A percentile compares a stretch with the other conserved stretches of the same genome.
phyloP scores from a whole-genome alignment of 306 rosid genomes.

The Prinsepia uniflora region DNA sequence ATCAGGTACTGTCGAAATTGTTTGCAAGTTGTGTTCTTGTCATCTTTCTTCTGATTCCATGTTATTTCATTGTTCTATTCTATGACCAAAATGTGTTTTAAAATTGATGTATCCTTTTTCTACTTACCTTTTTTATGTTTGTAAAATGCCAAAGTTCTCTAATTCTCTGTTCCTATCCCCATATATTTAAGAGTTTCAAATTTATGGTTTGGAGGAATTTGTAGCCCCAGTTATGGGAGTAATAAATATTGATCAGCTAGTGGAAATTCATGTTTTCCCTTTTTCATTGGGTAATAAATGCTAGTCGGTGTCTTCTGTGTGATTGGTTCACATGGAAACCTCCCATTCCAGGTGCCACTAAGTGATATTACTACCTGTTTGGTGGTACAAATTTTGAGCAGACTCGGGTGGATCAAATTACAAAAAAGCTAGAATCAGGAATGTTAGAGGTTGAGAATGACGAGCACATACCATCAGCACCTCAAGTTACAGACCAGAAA shows the following conservation, averaged over 20 bases:
- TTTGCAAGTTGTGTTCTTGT: slow-evolving; percentile 20
- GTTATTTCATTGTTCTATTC: neutral
- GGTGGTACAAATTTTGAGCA: slow-evolving; percentile 58
- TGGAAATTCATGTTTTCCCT: slow-evolving; percentile 33
- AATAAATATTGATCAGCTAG: slow-evolving; percentile 27
- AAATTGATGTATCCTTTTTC: neutral
- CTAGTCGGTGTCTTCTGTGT: slow-evolving; percentile 36
- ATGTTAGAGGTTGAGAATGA: slow-evolving; percentile 34
- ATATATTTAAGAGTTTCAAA: neutral
- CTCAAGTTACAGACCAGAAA: slow-evolving; percentile 35
- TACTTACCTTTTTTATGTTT: slow-evolving; percentile 1
- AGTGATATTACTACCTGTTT: slow-evolving; percentile 57
- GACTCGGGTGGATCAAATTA: slow-evolving; percentile 88
- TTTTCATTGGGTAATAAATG: slow-evolving; percentile 31
- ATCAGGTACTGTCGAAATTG: slow-evolving; percentile 57
- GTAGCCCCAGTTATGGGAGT: slow-evolving; percentile 17
- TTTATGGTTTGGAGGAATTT: slow-evolving; percentile 14
- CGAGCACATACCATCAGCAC: slow-evolving; percentile 28
- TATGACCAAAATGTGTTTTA: neutral
- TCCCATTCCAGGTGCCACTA: slow-evolving; percentile 45
- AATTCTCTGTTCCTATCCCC: no score
- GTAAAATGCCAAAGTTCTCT: neutral
- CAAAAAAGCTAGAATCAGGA: slow-evolving; percentile 54
- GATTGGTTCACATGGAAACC: slow-evolving; percentile 39
- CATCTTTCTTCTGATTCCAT: neutral